Percentiles rank a stretch among this genome's conserved stretches.
Evolutionary conservation across 1,284 basidiomycete species (phyloP).

Genomic region (Gomphus sp.): DNA sequence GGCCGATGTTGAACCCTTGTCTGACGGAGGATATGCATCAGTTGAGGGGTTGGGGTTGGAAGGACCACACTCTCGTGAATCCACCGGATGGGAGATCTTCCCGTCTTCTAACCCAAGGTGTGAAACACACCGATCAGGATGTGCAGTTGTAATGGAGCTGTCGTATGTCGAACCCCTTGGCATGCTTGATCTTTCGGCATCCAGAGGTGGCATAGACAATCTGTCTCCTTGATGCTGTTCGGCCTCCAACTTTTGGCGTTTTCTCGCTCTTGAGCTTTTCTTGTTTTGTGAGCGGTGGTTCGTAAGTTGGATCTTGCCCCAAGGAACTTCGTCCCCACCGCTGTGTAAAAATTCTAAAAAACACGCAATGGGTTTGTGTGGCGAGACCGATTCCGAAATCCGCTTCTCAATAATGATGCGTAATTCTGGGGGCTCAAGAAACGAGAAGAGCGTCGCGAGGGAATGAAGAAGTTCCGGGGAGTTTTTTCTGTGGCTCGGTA

Average conservation of each 20-base stretch:
- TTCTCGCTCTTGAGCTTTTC: no score
- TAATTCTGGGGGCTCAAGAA: background rate
- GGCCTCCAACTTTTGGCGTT: background rate
- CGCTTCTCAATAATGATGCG: background rate
- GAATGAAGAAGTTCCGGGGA: background rate
- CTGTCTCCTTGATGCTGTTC: no score
- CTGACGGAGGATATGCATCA: background rate
- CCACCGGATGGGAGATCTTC: background rate
- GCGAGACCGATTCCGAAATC: background rate
- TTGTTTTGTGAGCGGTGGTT: no score
- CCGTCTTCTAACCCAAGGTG: background rate
- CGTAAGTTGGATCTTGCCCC: background rate
- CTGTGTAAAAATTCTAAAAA: conserved; percentile 5
- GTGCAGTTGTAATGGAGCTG: background rate
- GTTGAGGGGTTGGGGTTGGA: background rate
- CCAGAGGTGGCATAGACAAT: background rate
- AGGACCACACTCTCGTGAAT: background rate
- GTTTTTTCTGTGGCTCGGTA: background rate
- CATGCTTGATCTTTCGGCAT: background rate
- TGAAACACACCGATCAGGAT: background rate
- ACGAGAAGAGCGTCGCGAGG: background rate
- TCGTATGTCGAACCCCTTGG: background rate
- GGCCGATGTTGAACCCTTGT: background rate
- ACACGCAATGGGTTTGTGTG: background rate
- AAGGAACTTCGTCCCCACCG: background rate